Percentiles rank a stretch among this genome's conserved stretches.
phyloP scores from a whole-genome alignment of 371 early-diverging fungal species.

The Syncephalis fuscata region DNA sequence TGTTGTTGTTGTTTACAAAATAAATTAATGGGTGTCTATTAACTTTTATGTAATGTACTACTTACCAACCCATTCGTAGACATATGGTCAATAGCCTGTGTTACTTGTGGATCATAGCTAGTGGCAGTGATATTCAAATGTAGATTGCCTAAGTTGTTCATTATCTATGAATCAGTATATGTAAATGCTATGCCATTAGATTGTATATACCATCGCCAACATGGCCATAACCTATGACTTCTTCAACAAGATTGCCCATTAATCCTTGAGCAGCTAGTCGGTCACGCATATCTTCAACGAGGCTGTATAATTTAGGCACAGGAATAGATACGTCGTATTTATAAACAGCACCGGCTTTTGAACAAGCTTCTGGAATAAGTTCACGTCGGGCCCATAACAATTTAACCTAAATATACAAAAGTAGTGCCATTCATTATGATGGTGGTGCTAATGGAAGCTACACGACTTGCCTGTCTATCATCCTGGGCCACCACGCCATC shows the following conservation, averaged over 20 bases:
- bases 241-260: conserved; percentile 32
- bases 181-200: too few relatives aligned
- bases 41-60: conserved; percentile 7
- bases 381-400: conserved; percentile 85
- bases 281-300: conserved; percentile 62
- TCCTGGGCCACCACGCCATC: conserved; percentile 91
- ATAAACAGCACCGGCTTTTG: conserved; percentile 68
- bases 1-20: conserved; percentile 1
- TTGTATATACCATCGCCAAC: conserved; percentile 47
- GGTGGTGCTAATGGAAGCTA: neutral
- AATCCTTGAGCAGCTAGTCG: conserved; percentile 37
- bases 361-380: conserved; percentile 79
- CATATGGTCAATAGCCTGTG: conserved; percentile 73
- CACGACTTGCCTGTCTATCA: conserved; percentile 27
- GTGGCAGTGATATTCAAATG: conserved; percentile 81
- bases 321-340: conserved; percentile 90
- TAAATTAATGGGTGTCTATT: too few relatives aligned
- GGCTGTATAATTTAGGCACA: conserved; percentile 62
- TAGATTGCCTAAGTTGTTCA: conserved; percentile 47
- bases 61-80: conserved; percentile 77
- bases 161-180: conserved; percentile 25
- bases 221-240: conserved; percentile 85
- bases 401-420: conserved; percentile 19
- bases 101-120: conserved; percentile 29
- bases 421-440: neutral